A percentile compares a stretch with the other conserved stretches of the same genome.
These are phyloP conservation scores for Geotrichum aggregatum DNA, from an alignment of 1,139 yeast genomes.

Conservation along the genomic window DNA sequence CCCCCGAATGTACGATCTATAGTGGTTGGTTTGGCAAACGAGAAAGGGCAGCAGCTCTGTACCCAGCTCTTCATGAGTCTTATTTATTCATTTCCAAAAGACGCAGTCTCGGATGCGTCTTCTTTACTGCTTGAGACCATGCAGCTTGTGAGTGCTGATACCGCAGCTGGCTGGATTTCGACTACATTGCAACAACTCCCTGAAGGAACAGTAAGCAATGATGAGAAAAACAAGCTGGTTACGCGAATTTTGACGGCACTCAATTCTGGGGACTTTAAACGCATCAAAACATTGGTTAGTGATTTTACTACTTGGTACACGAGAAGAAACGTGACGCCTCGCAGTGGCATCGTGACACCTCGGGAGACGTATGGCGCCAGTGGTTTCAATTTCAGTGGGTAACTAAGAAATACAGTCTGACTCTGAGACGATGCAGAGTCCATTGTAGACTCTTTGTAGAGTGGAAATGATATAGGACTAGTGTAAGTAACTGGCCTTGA, in stretches of 20 bases:
- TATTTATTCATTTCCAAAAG: slow-evolving; percentile 66
- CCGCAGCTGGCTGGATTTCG: slow-evolving; percentile 58
- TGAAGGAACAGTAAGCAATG: slow-evolving; percentile 53
- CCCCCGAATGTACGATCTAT: slow-evolving; percentile 52
- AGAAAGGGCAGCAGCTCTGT: slow-evolving; percentile 57
- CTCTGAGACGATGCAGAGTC: no score
- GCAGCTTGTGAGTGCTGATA: slow-evolving; percentile 46
- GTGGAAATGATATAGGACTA: no score
- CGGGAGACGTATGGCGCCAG: not conserved
- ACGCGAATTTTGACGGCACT: slow-evolving; percentile 57
- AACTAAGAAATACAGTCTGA: not conserved
- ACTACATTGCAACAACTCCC: slow-evolving; percentile 55
- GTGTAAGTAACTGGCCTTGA: no score
- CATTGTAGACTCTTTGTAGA: no score
- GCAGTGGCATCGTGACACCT: slow-evolving; percentile 9
- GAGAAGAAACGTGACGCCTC: slow-evolving; percentile 55
- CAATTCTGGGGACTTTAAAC: slow-evolving; percentile 64
- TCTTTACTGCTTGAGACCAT: slow-evolving; percentile 68
- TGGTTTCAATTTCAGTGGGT: slow-evolving; percentile 11
- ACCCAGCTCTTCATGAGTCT: slow-evolving; percentile 59
- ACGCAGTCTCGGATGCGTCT: slow-evolving; percentile 69
- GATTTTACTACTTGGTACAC: slow-evolving; percentile 82
- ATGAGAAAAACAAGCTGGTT: slow-evolving; percentile 61
- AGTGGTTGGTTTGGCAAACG: slow-evolving; percentile 44
- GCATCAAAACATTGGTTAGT: slow-evolving; percentile 63